Evolutionary conservation across 345 rosid species (phyloP), one percentile per base, ranked within the genome.

Genomic region (Camelina hispida): DNA sequence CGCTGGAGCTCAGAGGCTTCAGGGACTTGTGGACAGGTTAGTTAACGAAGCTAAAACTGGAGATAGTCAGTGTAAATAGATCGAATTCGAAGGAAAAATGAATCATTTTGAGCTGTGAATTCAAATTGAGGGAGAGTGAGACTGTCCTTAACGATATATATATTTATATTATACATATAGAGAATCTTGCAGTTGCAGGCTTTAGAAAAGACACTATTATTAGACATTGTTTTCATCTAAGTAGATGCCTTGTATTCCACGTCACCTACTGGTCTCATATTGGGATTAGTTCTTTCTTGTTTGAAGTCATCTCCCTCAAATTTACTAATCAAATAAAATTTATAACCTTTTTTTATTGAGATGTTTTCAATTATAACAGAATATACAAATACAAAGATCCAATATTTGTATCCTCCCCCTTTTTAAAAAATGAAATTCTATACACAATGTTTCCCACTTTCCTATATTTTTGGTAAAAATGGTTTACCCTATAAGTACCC

Each of bases 51-150:
- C 89, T 32, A 85, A 77, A 78, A 72, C 64, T 6, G 84, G 89
- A 34, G 62, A 78, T 62, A 81, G 73, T 69, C 97, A 83, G 80
- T 96, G 99, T 88, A 89, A 70, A 89, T 96, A 93, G 86, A 73
- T 69, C 54, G 32, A 17, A 63, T 64, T 16, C 43, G 11, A 14
- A 14, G 46, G 2, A 16, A 7, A 35, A 43, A 47, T 3, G 5
- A 54, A 54, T 60, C 67, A 66, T 55, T 48, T 71, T 71, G 62
- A 25, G 62, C 13, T 35, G 22, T 14, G 23, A 71, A 14, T 74
- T 28, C 48, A 69, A 17, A 44, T 30, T 43, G 35, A 17, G 37
- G 34, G 65, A 67, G 74, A 53, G 58, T 44, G 66, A 59, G 65
- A 53, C 44, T 78, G 65, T 59, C 25, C 77, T 58, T 71, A 28